These are phyloP conservation scores for Herpetospermum pedunculosum DNA, from an alignment of 306 rosid species.

Conservation along the genomic window DNA sequence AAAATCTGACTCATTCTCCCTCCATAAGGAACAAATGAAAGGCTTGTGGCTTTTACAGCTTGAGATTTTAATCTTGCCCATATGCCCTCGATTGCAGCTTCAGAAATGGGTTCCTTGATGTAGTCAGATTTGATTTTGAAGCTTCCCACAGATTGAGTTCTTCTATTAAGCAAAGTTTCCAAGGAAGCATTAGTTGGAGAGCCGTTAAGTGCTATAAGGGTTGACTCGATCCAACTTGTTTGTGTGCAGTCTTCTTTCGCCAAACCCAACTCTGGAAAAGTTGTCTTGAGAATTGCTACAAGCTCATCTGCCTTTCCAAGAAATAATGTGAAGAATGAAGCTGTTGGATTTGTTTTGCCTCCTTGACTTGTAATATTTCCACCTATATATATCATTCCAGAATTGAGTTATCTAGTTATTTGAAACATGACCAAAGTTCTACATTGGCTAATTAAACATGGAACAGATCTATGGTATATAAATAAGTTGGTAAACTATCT, in stretches of 20 bases:
- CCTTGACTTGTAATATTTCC: slow-evolving; percentile 15
- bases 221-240: slow-evolving; percentile 63
- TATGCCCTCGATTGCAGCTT: slow-evolving; percentile 22
- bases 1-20: slow-evolving; percentile 53
- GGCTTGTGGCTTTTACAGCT: slow-evolving; percentile 24
- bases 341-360: slow-evolving; percentile 22
- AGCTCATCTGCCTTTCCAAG: slow-evolving; percentile 34
- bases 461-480: too few relatives aligned
- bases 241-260: slow-evolving; percentile 27
- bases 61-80: slow-evolving; percentile 33
- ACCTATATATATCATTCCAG: not conserved
- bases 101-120: slow-evolving; percentile 37
- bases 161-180: slow-evolving; percentile 31
- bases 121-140: slow-evolving; percentile 64
- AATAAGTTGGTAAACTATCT: too few relatives aligned
- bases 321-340: slow-evolving; percentile 22
- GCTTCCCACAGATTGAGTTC: slow-evolving; percentile 14
- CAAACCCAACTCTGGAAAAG: slow-evolving; percentile 51
- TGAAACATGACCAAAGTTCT: too few relatives aligned
- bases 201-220: too few relatives aligned
- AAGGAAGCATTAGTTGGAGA: too few relatives aligned
- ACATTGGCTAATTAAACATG: too few relatives aligned
- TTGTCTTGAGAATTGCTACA: slow-evolving; percentile 24
- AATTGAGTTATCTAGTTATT: too few relatives aligned
- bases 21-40: slow-evolving; percentile 60